Evolutionary conservation across 805 yeast species (phyloP).

Genomic region (Ogataea saltuana): DNA sequence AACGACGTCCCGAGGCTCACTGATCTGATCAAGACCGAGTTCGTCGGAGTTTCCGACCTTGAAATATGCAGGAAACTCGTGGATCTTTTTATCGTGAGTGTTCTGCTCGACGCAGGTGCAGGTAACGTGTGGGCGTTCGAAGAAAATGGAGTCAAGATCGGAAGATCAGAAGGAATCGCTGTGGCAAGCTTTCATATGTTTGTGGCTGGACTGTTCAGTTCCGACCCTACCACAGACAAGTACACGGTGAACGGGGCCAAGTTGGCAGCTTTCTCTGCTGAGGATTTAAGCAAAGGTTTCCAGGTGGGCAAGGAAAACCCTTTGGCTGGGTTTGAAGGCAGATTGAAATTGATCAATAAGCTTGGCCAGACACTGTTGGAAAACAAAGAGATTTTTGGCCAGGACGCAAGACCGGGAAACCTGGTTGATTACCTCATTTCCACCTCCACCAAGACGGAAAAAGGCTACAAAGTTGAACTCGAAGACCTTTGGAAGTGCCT

Average conservation of each 20-base stretch:
- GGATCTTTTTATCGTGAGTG: conserved; percentile 61
- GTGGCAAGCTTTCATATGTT: conserved; percentile 60
- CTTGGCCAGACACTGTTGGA: conserved; percentile 48
- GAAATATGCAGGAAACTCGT: conserved; percentile 56
- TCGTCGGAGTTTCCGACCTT: conserved; percentile 34
- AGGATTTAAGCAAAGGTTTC: conserved; percentile 42
- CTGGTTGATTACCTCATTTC: conserved; percentile 48
- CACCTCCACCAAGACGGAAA: conserved; percentile 21
- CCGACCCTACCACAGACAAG: conserved; percentile 33
- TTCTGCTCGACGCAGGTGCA: conserved; percentile 68
- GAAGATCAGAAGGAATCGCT: conserved; percentile 65
- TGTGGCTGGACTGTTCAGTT: conserved; percentile 44
- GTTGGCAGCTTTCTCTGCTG: conserved; percentile 38
- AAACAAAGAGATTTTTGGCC: conserved; percentile 43
- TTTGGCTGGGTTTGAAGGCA: conserved; percentile 55
- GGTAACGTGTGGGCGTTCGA: conserved; percentile 56
- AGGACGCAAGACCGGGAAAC: conserved; percentile 45
- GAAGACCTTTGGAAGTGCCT: conserved; percentile 53
- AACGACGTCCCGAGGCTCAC: conserved; percentile 49
- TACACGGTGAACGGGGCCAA: conserved; percentile 47
- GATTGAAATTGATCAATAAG: conserved; percentile 46
- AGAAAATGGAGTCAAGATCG: conserved; percentile 40
- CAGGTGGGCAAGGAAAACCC: conserved; percentile 52
- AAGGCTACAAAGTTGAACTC: conserved; percentile 40
- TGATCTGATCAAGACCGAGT: conserved; percentile 37